Conservation (phyloP, 768 basidiomycete species). For the Trametes sanguinea region DNA sequence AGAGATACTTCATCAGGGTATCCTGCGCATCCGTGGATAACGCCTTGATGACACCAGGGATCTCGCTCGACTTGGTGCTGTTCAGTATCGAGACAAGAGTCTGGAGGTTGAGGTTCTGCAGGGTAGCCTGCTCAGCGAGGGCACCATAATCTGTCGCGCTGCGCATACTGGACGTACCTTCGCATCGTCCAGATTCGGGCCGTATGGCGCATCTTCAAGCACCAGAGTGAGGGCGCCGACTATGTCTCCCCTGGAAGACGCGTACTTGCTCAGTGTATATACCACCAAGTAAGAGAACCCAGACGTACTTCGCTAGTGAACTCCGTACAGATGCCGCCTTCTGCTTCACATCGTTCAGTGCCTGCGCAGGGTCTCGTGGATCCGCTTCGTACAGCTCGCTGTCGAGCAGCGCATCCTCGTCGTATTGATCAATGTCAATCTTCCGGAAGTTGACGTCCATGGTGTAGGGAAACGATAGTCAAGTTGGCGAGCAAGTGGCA, state of each 20-base stretch:
- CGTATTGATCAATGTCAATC: slow-evolving; percentile 91
- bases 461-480: not conserved
- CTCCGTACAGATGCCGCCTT: slow-evolving; percentile 72
- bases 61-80: slow-evolving; percentile 89
- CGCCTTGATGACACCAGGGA: slow-evolving; percentile 69
- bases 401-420: slow-evolving; percentile 87
- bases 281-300: not conserved
- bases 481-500: not conserved
- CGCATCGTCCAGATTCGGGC: slow-evolving; percentile 83
- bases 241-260: slow-evolving; percentile 65
- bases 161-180: slow-evolving; percentile 57
- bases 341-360: slow-evolving; percentile 74
- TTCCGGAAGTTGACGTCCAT: slow-evolving; percentile 76
- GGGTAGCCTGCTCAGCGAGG: not conserved
- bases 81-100: slow-evolving; percentile 88
- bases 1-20: slow-evolving; percentile 95
- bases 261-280: not conserved
- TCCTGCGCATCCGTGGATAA: slow-evolving; percentile 80
- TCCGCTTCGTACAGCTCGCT: slow-evolving; percentile 87
- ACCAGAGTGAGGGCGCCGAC: slow-evolving; percentile 68
- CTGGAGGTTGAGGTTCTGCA: slow-evolving; percentile 75
- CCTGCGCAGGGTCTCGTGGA: slow-evolving; percentile 73
- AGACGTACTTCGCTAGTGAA: slow-evolving; percentile 68
- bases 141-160: not conserved
- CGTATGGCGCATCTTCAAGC: slow-evolving; percentile 85